Percentiles rank a stretch among this genome's conserved stretches.
Conservation (phyloP, 2,329 filamentous ascomycete species). For the Ceratocystis cubensis region DNA sequence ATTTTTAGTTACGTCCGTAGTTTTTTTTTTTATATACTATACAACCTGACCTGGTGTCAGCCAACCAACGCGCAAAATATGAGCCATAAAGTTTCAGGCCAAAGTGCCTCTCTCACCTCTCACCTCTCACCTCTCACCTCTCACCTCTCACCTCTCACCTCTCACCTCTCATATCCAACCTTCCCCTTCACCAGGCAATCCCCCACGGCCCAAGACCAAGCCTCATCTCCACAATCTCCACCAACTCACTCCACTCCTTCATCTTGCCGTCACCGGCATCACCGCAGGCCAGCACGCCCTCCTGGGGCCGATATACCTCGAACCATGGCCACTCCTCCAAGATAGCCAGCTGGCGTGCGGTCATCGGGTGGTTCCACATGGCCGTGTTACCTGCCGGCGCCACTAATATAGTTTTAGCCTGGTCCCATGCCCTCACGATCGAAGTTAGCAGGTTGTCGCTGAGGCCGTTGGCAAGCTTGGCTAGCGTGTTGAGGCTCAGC, state of each 20-base stretch:
- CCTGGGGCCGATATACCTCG: slow-evolving; percentile 57
- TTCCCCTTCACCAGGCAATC: neutral
- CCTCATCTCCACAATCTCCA: slow-evolving; percentile 45
- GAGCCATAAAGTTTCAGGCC: neutral
- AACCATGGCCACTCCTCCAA: slow-evolving; percentile 56
- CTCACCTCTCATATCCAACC: no score
- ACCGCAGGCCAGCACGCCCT: slow-evolving; percentile 72
- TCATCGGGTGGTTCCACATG: slow-evolving; percentile 83
- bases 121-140: no score
- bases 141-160: no score
- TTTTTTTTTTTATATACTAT: no score
- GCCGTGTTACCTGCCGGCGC: slow-evolving; percentile 78
- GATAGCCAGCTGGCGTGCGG: slow-evolving; percentile 54
- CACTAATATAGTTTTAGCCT: slow-evolving; percentile 59
- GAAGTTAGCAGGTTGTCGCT: slow-evolving; percentile 62
- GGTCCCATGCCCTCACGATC: slow-evolving; percentile 81
- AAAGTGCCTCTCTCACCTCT: no score
- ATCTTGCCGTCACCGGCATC: slow-evolving; percentile 74
- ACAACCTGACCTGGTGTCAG: no score
- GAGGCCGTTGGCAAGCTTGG: slow-evolving; percentile 68
- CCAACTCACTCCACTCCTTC: slow-evolving; percentile 68
- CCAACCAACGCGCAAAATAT: no score
- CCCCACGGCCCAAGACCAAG: neutral
- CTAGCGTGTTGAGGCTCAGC: slow-evolving; percentile 71
- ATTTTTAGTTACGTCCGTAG: no score